Evolutionary conservation across 2,329 filamentous ascomycete species (phyloP).

Genomic region (Fusarium tupiense): DNA sequence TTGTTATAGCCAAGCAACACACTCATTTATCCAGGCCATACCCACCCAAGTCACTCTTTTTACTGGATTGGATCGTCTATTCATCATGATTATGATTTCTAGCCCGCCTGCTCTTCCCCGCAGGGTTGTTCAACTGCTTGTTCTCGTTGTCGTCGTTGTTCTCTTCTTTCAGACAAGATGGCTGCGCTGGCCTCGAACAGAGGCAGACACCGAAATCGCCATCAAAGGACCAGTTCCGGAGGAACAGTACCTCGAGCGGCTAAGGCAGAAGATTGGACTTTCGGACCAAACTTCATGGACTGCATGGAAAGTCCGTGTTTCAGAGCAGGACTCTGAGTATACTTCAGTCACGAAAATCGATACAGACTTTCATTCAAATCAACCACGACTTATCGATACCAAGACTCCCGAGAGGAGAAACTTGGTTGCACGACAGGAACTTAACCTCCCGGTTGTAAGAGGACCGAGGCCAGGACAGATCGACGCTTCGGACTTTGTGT

Average conservation of each 20-base stretch:
- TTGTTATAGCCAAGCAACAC: conserved; percentile 29
- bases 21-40: conserved; percentile 18
- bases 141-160: conserved; percentile 40
- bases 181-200: conserved; percentile 15
- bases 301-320: conserved; percentile 47
- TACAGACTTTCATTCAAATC: conserved; percentile 46
- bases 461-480: conserved; percentile 46
- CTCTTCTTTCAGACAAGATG: conserved; percentile 39
- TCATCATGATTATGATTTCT: conserved; percentile 42
- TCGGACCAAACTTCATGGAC: conserved; percentile 48
- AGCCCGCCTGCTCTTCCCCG: conserved; percentile 37
- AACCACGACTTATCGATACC: conserved; percentile 43
- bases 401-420: conserved; percentile 37
- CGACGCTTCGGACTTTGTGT: conserved; percentile 54
- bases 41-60: conserved; percentile 43
- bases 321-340: conserved; percentile 42
- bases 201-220: conserved; percentile 12
- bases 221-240: conserved; percentile 41
- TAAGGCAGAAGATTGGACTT: conserved; percentile 43
- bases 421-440: conserved; percentile 43
- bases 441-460: conserved; percentile 48
- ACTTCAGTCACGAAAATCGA: conserved; percentile 45
- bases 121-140: conserved; percentile 37
- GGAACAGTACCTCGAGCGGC: conserved; percentile 47
- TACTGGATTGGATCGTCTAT: conserved; percentile 14